phyloP scores from a whole-genome alignment of 176 grass and related monocot genomes.

The Hordeum marinum region DNA sequence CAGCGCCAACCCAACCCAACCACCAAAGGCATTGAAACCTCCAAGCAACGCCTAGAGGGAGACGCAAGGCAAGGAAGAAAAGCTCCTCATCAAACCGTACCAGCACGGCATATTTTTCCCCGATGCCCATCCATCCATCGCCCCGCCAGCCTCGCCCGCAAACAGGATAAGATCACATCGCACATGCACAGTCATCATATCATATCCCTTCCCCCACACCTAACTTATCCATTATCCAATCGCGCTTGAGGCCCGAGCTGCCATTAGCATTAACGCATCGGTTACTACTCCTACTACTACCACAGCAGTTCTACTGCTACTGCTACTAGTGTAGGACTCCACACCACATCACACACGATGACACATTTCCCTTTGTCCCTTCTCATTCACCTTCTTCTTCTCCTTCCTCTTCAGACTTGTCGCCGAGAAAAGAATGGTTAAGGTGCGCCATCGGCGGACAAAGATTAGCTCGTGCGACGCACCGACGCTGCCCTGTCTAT shows the following conservation, averaged over 20 bases:
- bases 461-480: not conserved
- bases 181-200: slow-evolving; percentile 34
- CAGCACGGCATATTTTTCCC: slow-evolving; percentile 18
- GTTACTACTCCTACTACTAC: not conserved
- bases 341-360: not conserved
- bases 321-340: not conserved
- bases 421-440: not conserved
- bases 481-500: not conserved
- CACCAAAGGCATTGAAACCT: slow-evolving; percentile 29
- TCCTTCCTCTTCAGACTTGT: slow-evolving; percentile 7
- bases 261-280: not conserved
- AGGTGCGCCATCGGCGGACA: not conserved
- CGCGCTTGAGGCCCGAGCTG: not conserved
- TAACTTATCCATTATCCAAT: slow-evolving; percentile 17
- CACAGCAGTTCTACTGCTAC: not conserved
- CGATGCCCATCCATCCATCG: not conserved
- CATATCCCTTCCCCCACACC: not conserved
- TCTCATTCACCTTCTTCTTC: not conserved
- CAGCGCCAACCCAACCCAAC: slow-evolving; percentile 24
- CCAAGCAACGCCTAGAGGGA: slow-evolving; percentile 22
- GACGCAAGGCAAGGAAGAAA: slow-evolving; percentile 7
- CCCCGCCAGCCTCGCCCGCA: not conserved
- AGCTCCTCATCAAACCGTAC: slow-evolving; percentile 26
- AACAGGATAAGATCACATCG: slow-evolving; percentile 53
- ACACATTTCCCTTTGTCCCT: not conserved